A percentile compares a stretch with the other conserved stretches of the same genome.
These are phyloP conservation scores for Actinidia arguta DNA, from an alignment of 179 eudicot genomes.

Conservation along the genomic window DNA sequence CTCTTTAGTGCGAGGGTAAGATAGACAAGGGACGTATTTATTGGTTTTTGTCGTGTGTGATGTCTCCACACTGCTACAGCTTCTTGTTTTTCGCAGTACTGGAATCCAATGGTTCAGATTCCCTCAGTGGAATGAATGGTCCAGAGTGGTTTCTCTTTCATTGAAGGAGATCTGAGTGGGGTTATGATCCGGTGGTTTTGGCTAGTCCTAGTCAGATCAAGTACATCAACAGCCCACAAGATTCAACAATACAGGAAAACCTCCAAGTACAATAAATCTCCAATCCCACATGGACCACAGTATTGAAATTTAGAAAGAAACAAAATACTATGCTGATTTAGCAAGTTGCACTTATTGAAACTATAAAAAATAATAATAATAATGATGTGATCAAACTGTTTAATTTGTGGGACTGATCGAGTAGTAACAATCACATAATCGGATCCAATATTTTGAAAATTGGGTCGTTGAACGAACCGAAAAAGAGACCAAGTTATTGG, in stretches of 20 bases:
- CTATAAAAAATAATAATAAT: too few relatives aligned
- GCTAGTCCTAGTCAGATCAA: not conserved
- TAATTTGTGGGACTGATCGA: too few relatives aligned
- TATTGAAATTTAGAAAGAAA: too few relatives aligned
- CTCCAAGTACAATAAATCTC: not conserved
- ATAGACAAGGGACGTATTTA: not conserved
- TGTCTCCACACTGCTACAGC: constrained; percentile 2
- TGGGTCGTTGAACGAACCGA: too few relatives aligned
- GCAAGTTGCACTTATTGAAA: too few relatives aligned
- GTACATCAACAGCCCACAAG: not conserved
- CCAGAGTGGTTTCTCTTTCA: not conserved
- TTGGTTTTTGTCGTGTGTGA: constrained; percentile 15
- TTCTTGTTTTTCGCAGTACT: not conserved
- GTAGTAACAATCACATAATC: too few relatives aligned
- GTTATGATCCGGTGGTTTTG: constrained; percentile 9
- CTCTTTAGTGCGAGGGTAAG: not conserved
- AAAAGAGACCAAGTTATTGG: too few relatives aligned
- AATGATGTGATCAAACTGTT: too few relatives aligned
- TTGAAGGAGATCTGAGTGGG: not conserved
- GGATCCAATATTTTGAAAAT: too few relatives aligned
- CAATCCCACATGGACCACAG: not conserved
- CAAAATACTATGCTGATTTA: too few relatives aligned
- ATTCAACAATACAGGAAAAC: not conserved
- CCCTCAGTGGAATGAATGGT: not conserved
- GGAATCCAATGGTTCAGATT: constrained; percentile 1